A percentile compares a stretch with the other conserved stretches of the same genome.
These are phyloP conservation scores for Ceratocystis lukuohia DNA, from an alignment of 2,329 filamentous ascomycete genomes.

Conservation along the genomic window DNA sequence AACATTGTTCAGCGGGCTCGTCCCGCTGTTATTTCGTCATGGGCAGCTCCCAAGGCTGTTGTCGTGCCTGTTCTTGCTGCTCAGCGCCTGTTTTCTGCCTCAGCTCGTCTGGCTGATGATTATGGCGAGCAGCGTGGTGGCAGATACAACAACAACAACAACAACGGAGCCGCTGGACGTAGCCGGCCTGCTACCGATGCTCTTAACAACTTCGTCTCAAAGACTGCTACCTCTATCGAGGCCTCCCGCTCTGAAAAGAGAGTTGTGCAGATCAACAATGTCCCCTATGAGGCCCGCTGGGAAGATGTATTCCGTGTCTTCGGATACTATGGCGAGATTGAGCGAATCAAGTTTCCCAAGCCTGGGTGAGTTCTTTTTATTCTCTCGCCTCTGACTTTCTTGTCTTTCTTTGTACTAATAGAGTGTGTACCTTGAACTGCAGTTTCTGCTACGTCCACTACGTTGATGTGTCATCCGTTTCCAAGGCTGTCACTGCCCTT, in stretches of 20 bases:
- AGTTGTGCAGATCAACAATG: constrained; percentile 12
- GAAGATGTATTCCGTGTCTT: constrained; percentile 18
- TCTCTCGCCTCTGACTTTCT: background rate
- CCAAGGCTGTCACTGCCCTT: constrained; percentile 13
- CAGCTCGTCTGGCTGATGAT: background rate
- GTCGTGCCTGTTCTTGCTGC: background rate
- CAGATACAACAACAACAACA: constrained; percentile 4
- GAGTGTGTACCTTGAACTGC: too few relatives aligned
- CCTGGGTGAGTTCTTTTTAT: constrained; percentile 14
- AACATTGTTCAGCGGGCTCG: constrained; percentile 16
- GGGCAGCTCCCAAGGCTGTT: constrained; percentile 3
- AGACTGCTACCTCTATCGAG: constrained; percentile 15
- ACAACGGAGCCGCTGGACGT: constrained; percentile 2
- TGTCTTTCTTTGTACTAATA: background rate
- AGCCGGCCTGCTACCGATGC: background rate
- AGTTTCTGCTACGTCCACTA: constrained; percentile 18
- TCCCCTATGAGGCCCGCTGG: constrained; percentile 17
- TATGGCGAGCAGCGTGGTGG: background rate
- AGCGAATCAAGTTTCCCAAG: constrained; percentile 17
- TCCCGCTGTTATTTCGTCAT: constrained; percentile 10
- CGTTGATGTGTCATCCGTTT: constrained; percentile 8
- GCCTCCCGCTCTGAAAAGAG: constrained; percentile 13
- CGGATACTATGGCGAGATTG: constrained; percentile 19
- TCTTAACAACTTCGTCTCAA: constrained; percentile 17
- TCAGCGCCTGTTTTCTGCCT: constrained; percentile 13